Base-by-base conservation (phyloP, 2,329 filamentous ascomycete genomes). In the Byssoonygena ceratinophila region DNA sequence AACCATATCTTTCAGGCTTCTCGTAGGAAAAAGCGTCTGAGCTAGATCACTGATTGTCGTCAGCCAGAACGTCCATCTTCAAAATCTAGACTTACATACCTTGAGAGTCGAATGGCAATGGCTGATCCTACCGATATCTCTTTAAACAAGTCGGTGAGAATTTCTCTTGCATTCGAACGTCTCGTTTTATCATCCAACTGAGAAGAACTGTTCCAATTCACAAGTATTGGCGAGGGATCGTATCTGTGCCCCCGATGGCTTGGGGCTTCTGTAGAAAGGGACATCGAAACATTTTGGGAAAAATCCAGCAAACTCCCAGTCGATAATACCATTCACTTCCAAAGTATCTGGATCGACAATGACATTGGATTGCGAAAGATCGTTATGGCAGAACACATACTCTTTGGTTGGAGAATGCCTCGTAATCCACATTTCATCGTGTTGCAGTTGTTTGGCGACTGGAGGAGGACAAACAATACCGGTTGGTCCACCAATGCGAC, bases 321-420 rank as follows among this genome's bases (percentile, higher is more conserved):
- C 50, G 16, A 52, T 27, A n/a, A 52, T 39, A 12, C 14, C 50
- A n/a, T 23, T 46, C 4, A 52, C 27, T 37, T 52, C 14, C 29
- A 46, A 32, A 11, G 50, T 52, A 16, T 52, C 50, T 34, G 37
- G 27, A 18, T 41, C 9, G 23, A 39, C 31, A 8, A 36, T 32
- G 20, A 44, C 39, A 34, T 44, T 60, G 18, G 47, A 22, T n/a
- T 55, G 39, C 3, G 54, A 54, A 12, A 60, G 52, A 51, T 60
- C 59, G 18, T 54, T 54, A 39, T 60, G 59, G 18, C 58, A 54
- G 29, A 60, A 45, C 25, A 55, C 49, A 29, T 45, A 45, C n/a
- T 31, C 23, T 27, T 31, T 31, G 14, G 23, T 16, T 45, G 23
- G 43, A 45, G 27, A 27, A 18, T 45, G n/a, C 27, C 16, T 29